Percentiles rank a stretch among this genome's conserved stretches.
Evolutionary conservation across 192 early-diverging fungal genomes (phyloP).

Genomic region (Linnemannia zychae): DNA sequence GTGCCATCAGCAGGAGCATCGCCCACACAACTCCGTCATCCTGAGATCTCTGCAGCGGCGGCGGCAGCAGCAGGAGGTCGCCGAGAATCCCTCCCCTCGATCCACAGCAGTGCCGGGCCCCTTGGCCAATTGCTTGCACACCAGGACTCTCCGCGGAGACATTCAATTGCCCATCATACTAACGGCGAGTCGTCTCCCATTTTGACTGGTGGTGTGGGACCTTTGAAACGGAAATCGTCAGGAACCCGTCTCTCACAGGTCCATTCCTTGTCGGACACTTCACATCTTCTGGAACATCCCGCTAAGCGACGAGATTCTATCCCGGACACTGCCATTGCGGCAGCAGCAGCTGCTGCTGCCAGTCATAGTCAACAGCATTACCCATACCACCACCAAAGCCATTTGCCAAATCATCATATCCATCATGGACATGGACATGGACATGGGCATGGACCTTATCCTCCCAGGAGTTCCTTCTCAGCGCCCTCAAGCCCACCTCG

Average conservation of each 20-base stretch:
- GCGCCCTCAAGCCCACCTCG: constrained; percentile 60
- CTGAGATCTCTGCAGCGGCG: neutral
- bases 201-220: constrained; percentile 3
- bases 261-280: constrained; percentile 7
- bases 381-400: constrained; percentile 23
- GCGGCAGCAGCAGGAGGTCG: constrained; percentile 15
- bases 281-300: constrained; percentile 31
- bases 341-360: neutral
- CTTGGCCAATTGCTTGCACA: constrained; percentile 46
- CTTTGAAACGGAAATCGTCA: constrained; percentile 46
- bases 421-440: constrained; percentile 43
- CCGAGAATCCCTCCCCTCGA: constrained; percentile 51
- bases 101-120: constrained; percentile 46
- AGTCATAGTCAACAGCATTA: neutral
- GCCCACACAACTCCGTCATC: constrained; percentile 22
- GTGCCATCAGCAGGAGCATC: constrained; percentile 1
- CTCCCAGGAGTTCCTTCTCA: constrained; percentile 58
- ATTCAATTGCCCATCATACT: constrained; percentile 39
- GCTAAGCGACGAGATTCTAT: constrained; percentile 59
- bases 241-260: constrained; percentile 39
- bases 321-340: constrained; percentile 38
- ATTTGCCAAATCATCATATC: constrained; percentile 22
- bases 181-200: neutral
- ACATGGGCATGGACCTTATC: constrained; percentile 30
- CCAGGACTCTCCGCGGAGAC: constrained; percentile 41